Conservation (phyloP, 2,329 filamentous ascomycete species). For the Laburnicola sp. region DNA sequence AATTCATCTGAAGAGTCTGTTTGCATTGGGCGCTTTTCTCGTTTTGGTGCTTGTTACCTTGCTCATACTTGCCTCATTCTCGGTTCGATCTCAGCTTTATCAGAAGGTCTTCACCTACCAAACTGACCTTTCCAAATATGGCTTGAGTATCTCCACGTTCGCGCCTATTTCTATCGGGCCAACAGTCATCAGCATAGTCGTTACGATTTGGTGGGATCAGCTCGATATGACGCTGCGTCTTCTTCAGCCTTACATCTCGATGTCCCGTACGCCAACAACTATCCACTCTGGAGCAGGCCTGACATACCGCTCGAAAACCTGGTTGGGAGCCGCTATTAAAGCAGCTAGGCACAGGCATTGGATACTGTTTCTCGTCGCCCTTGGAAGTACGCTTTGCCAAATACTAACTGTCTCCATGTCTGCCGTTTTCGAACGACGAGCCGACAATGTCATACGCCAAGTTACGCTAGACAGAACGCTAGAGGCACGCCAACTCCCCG, state of each 20-base stretch:
- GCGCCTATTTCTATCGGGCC: slow-evolving; percentile 28
- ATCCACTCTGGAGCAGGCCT: slow-evolving; percentile 17
- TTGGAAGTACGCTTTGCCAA: slow-evolving; percentile 19
- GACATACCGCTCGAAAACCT: slow-evolving; percentile 22
- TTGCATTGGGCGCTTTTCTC: slow-evolving; percentile 12
- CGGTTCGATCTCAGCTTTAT: slow-evolving; percentile 17
- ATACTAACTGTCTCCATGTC: slow-evolving; percentile 27
- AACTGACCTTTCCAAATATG: slow-evolving; percentile 17
- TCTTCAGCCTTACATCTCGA: slow-evolving; percentile 26
- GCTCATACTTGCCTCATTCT: slow-evolving; percentile 15
- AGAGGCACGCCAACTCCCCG: slow-evolving; percentile 14
- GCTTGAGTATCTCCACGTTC: slow-evolving; percentile 17
- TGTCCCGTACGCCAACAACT: slow-evolving; percentile 16
- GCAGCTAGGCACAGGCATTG: slow-evolving; percentile 18
- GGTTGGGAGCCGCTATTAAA: slow-evolving; percentile 19
- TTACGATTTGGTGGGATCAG: slow-evolving; percentile 28
- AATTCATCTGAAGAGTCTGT: slow-evolving; percentile 15
- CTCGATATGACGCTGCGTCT: slow-evolving; percentile 22
- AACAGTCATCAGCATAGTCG: slow-evolving; percentile 20
- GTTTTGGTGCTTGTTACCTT: slow-evolving; percentile 12
- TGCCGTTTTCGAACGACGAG: slow-evolving; percentile 21
- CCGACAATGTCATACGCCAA: slow-evolving; percentile 5
- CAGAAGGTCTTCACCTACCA: slow-evolving; percentile 23
- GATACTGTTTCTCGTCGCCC: slow-evolving; percentile 15
- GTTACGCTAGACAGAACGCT: slow-evolving; percentile 8